A percentile compares a stretch with the other conserved stretches of the same genome.
phyloP scores from a whole-genome alignment of 2,329 filamentous ascomycete species.

The Aspergillus piperis region DNA sequence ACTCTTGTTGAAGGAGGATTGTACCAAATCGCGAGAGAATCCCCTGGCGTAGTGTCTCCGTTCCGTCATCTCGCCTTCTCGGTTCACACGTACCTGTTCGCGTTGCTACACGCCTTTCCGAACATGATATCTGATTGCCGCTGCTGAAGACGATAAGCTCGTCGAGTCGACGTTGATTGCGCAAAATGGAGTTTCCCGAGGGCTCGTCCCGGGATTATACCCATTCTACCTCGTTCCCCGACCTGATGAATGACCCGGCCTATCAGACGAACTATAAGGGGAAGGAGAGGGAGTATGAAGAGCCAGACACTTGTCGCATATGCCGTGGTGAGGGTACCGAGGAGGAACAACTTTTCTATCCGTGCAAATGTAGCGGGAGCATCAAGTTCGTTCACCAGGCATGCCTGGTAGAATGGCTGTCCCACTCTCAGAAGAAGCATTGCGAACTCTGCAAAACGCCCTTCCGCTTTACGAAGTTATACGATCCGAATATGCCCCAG shows the following conservation, averaged over 20 bases:
- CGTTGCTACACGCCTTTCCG: conserved; percentile 1
- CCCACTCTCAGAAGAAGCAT: conserved; percentile 98
- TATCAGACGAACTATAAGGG: conserved; percentile 46
- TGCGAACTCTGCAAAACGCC: conserved; percentile 99
- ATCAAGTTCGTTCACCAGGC: conserved; percentile 99
- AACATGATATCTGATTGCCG: conserved; percentile 29
- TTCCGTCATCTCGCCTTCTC: background rate
- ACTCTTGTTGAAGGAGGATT: too few species aligned
- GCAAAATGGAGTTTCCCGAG: conserved; percentile 32
- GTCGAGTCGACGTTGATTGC: conserved; percentile 16
- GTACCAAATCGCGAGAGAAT: background rate
- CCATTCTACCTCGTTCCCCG: conserved; percentile 37
- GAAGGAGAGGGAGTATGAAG: conserved; percentile 47
- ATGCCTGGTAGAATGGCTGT: conserved; percentile 98
- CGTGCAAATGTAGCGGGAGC: conserved; percentile 98
- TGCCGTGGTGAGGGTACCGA: conserved; percentile 83
- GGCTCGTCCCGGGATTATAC: conserved; percentile 25
- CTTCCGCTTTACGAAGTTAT: conserved; percentile 97
- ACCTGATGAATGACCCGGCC: conserved; percentile 60
- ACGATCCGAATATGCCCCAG: conserved; percentile 89
- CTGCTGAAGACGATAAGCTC: conserved; percentile 23
- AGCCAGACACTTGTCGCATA: conserved; percentile 90
- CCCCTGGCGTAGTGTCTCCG: background rate
- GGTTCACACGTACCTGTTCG: background rate
- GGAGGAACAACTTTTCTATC: conserved; percentile 89